Evolutionary conservation across 768 basidiomycete genomes (phyloP).

Genomic region (Lentinula sp.): DNA sequence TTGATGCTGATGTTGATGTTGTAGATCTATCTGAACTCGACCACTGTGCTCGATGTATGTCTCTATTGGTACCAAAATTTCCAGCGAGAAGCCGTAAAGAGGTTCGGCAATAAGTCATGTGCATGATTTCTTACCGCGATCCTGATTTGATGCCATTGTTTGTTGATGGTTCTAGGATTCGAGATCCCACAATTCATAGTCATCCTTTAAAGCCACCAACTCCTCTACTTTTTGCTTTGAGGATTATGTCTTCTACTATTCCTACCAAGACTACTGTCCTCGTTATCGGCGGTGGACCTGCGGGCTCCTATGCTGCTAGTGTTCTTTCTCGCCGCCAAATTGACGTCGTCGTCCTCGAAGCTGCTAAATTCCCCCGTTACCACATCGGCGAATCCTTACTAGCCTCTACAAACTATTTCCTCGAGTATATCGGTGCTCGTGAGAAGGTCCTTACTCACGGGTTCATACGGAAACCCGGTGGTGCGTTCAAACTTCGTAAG

Average conservation of each 20-base stretch:
- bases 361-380: conserved; percentile 18
- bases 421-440: conserved; percentile 49
- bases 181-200: no score
- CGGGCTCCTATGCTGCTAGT: conserved; percentile 20
- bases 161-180: no score
- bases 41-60: no score
- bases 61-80: no score
- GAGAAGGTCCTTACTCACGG: conserved; percentile 46
- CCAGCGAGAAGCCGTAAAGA: no score
- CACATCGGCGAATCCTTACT: conserved; percentile 59
- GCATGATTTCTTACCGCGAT: no score
- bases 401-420: conserved; percentile 48
- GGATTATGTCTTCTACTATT: neutral
- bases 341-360: conserved; percentile 20
- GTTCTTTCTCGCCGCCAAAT: conserved; percentile 20
- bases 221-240: no score
- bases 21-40: no score
- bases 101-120: no score
- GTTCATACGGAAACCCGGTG: conserved; percentile 43
- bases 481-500: conserved; percentile 53
- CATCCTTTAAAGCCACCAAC: no score
- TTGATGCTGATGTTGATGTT: no score
- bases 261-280: conserved; percentile 16
- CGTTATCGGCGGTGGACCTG: conserved; percentile 32
- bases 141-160: no score